Percentiles rank a stretch among this genome's conserved stretches.
Evolutionary conservation across 495 filamentous ascomycete species (phyloP).

Genomic region (Cryomyces antarcticus): DNA sequence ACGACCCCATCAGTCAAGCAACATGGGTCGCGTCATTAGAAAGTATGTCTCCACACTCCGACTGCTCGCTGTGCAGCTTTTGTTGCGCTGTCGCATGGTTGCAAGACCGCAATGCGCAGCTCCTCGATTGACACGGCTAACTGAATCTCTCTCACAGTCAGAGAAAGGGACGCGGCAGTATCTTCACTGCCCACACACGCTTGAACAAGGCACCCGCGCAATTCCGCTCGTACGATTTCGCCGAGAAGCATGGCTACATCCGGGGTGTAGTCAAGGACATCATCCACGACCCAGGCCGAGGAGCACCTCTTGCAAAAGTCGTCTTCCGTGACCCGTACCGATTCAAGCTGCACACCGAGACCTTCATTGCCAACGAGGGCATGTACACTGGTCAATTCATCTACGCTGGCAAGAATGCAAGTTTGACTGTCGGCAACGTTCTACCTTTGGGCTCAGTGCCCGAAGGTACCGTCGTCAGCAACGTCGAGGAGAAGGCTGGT

Average conservation of each 20-base stretch:
- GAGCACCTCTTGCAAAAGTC: conserved; percentile 91
- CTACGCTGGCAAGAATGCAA: conserved; percentile 98
- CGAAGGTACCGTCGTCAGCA: conserved; percentile 95
- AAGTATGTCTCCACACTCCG: conserved; percentile 1
- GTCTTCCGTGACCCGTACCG: conserved; percentile 83
- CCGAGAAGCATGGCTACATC: conserved; percentile 91
- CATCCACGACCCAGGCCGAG: conserved; percentile 95
- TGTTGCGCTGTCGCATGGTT: too few species aligned
- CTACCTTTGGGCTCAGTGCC: conserved; percentile 83
- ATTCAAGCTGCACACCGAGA: conserved; percentile 37
- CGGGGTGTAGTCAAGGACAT: conserved; percentile 96
- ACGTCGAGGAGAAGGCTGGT: conserved; percentile 97
- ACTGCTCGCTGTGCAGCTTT: too few species aligned
- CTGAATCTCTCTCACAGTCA: conserved; percentile 38
- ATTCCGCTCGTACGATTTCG: conserved; percentile 87
- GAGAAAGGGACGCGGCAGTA: conserved; percentile 94
- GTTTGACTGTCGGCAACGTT: conserved; percentile 88
- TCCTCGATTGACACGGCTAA: too few species aligned
- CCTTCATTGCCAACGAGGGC: conserved; percentile 98
- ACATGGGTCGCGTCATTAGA: conserved; percentile 57
- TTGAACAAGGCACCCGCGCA: conserved; percentile 82
- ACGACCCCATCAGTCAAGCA: too few species aligned
- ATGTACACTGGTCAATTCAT: conserved; percentile 99
- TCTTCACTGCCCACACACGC: conserved; percentile 89
- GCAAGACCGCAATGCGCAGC: too few species aligned